Percentiles rank a stretch among this genome's conserved stretches.
phyloP scores from a whole-genome alignment of 2,329 filamentous ascomycete genomes.

The Penicillium sumatraense region DNA sequence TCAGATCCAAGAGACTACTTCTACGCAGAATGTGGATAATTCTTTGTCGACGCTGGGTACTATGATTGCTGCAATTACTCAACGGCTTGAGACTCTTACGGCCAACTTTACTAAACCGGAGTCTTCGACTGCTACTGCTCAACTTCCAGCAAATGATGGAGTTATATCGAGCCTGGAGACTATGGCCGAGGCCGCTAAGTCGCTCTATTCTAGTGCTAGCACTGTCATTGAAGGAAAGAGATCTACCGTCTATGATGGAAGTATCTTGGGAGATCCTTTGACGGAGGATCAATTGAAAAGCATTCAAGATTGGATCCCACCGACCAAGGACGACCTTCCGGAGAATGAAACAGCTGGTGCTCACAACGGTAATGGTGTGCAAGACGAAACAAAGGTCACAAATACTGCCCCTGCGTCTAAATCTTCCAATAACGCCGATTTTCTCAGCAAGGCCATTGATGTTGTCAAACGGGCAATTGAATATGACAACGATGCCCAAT shows the following conservation, averaged over 20 bases:
- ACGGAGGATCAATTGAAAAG: neutral
- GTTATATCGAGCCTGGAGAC: neutral
- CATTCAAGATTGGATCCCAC: neutral
- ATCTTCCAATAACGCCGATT: neutral
- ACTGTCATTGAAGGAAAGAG: neutral
- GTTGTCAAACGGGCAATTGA: neutral
- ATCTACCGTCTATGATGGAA: neutral
- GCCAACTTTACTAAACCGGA: neutral
- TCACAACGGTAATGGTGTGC: neutral
- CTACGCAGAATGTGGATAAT: neutral
- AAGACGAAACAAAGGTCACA: neutral
- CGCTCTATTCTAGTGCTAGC: neutral
- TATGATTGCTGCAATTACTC: neutral
- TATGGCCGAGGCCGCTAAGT: neutral
- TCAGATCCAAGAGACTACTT: neutral
- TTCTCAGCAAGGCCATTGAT: neutral
- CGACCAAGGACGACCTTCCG: neutral
- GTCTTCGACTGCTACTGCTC: neutral
- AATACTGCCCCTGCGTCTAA: neutral
- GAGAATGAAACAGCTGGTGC: neutral
- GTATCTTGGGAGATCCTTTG: neutral
- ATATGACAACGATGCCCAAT: neutral
- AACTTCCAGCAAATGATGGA: neutral
- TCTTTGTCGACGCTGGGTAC: neutral
- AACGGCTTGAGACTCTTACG: neutral